A percentile compares a stretch with the other conserved stretches of the same genome.
Evolutionary conservation across 148 eudicot species (phyloP).

Genomic region (Rhododendron mucronatum): DNA sequence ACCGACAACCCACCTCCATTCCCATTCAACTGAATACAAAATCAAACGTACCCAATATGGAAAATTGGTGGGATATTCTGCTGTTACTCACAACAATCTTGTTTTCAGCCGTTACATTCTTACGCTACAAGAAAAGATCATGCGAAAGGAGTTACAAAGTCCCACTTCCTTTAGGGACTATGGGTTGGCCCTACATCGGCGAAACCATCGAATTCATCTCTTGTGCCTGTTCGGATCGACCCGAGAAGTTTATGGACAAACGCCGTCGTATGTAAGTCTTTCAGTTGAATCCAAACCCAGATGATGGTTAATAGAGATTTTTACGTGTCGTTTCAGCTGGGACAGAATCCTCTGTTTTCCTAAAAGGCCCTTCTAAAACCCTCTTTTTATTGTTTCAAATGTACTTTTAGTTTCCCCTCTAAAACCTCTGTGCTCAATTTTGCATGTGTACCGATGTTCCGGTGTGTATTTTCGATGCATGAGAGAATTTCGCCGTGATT

Average conservation of each 20-base stretch:
- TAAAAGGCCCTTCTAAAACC: not conserved
- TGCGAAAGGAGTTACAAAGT: not conserved
- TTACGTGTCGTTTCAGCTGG: not conserved
- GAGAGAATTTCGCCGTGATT: not conserved
- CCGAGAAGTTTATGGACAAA: slow-evolving; percentile 78
- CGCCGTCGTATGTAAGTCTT: slow-evolving; percentile 70
- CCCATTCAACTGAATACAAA: not conserved
- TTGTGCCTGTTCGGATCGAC: slow-evolving; percentile 68
- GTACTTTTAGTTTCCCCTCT: not conserved
- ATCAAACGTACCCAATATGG: not conserved
- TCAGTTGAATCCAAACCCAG: not conserved
- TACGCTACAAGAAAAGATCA: not conserved
- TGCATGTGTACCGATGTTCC: not conserved
- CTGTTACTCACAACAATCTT: not conserved
- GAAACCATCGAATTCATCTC: slow-evolving; percentile 88
- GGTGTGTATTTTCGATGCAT: not conserved
- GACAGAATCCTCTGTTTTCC: not conserved
- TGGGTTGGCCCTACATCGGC: slow-evolving; percentile 85
- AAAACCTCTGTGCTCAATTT: not conserved
- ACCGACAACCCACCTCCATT: not conserved
- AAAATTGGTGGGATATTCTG: not conserved
- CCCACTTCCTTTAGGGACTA: slow-evolving; percentile 47
- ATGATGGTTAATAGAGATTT: not conserved
- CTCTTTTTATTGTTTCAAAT: not conserved
- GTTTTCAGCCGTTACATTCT: not conserved